Evolutionary conservation across 495 filamentous ascomycete species (phyloP).

Genomic region (Annulohypoxylon stygium): DNA sequence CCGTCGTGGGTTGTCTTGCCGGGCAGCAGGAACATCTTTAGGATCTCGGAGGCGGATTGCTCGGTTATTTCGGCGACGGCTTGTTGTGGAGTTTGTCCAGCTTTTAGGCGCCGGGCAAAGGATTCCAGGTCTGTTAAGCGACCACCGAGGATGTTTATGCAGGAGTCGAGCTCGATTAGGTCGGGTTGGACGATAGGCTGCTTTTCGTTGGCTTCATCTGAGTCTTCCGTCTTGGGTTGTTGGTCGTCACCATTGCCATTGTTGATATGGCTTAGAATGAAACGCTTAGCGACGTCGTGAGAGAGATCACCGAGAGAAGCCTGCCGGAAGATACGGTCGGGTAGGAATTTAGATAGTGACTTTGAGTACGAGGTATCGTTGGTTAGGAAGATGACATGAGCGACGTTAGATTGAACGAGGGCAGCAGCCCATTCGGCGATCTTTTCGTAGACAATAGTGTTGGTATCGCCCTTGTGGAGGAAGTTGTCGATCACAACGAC

Average conservation of each 20-base stretch:
- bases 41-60: conserved; percentile 86
- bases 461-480: conserved; percentile 80
- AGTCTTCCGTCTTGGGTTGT: conserved; percentile 33
- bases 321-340: conserved; percentile 89
- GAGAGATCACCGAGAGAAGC: conserved; percentile 87
- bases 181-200: conserved; percentile 58
- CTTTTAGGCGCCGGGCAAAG: conserved; percentile 88
- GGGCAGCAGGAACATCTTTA: conserved; percentile 88
- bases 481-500: conserved; percentile 97
- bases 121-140: conserved; percentile 94
- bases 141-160: conserved; percentile 85
- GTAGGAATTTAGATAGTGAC: conserved; percentile 85
- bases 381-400: conserved; percentile 97
- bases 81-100: conserved; percentile 84
- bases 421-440: conserved; percentile 92
- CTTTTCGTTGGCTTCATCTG: conserved; percentile 19
- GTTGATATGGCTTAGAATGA: conserved; percentile 83
- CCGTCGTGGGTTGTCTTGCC: conserved; percentile 56
- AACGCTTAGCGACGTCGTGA: conserved; percentile 86
- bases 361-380: conserved; percentile 92
- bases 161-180: conserved; percentile 77
- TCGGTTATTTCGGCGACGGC: conserved; percentile 92
- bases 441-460: conserved; percentile 85
- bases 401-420: conserved; percentile 88
- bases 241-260: conserved; percentile 43